phyloP scores from a whole-genome alignment of 371 early-diverging fungal species.

The Nosema muscidifuracis region DNA sequence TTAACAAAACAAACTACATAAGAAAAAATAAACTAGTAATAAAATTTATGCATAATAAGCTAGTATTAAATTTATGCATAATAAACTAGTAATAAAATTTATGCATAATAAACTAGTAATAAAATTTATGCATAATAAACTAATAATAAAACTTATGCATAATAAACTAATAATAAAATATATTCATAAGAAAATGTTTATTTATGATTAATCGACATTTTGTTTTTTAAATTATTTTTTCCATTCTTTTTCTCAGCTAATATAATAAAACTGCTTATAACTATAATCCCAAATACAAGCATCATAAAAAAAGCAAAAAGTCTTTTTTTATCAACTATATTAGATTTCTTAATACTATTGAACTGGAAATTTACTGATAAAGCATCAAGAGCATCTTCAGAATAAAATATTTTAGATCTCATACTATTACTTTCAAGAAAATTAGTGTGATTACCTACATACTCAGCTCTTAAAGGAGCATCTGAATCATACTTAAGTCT shows the following conservation, averaged over 20 bases:
- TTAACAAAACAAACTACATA: no score
- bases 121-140: no score
- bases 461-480: conserved; percentile 56
- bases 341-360: conserved; percentile 45
- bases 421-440: conserved; percentile 62
- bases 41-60: no score
- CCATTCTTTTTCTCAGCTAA: conserved; percentile 28
- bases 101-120: no score
- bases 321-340: conserved; percentile 39
- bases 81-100: no score
- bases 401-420: conserved; percentile 61
- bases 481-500: conserved; percentile 59
- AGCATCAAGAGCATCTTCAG: conserved; percentile 63
- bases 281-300: conserved; percentile 25
- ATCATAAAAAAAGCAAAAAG: conserved; percentile 35
- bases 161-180: no score
- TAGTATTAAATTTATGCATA: no score
- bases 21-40: no score
- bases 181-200: no score
- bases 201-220: background rate
- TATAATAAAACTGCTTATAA: conserved; percentile 29
- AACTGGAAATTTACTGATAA: conserved; percentile 63
- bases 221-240: background rate
- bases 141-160: no score
- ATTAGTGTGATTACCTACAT: conserved; percentile 60